A percentile compares a stretch with the other conserved stretches of the same genome.
Conservation (phyloP, 2,329 filamentous ascomycete genomes). For the Hymenoscyphus albidus region DNA sequence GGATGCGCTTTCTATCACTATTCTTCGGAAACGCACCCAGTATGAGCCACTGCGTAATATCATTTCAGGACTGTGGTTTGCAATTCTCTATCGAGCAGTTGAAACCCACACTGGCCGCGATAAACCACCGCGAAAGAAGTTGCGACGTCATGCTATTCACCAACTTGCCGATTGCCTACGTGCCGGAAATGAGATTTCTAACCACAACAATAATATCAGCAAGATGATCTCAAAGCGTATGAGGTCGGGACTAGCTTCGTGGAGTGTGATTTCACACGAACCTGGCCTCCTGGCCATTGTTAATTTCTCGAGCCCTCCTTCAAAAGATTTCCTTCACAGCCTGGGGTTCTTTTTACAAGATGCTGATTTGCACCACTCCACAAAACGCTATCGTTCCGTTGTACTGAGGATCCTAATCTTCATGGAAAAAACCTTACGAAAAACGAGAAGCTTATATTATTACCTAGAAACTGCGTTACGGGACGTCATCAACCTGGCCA, state of each 20-base stretch:
- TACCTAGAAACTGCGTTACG: too few species aligned
- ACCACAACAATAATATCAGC: conserved; percentile 1
- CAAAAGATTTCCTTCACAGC: neutral
- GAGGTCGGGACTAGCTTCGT: conserved; percentile 6
- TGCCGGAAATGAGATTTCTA: conserved; percentile 3
- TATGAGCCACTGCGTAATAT: too few species aligned
- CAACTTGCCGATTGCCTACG: neutral
- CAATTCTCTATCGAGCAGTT: too few species aligned
- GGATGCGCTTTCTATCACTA: too few species aligned
- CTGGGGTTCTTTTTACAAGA: neutral
- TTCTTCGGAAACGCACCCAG: too few species aligned
- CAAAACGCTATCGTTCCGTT: neutral
- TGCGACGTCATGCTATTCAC: conserved; percentile 2
- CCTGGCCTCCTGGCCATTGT: conserved; percentile 2
- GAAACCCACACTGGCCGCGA: too few species aligned
- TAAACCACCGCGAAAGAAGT: too few species aligned
- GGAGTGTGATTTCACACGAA: neutral
- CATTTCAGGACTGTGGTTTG: too few species aligned
- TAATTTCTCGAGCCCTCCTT: conserved; percentile 4
- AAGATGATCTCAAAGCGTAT: conserved; percentile 1
- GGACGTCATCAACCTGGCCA: too few species aligned
- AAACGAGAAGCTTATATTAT: too few species aligned
- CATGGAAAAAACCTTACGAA: neutral
- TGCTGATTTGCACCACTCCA: neutral
- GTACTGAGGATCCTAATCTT: neutral